A percentile compares a stretch with the other conserved stretches of the same genome.
These are phyloP conservation scores for Tylopilus sp. DNA, from an alignment of 768 basidiomycete species.

Conservation along the genomic window DNA sequence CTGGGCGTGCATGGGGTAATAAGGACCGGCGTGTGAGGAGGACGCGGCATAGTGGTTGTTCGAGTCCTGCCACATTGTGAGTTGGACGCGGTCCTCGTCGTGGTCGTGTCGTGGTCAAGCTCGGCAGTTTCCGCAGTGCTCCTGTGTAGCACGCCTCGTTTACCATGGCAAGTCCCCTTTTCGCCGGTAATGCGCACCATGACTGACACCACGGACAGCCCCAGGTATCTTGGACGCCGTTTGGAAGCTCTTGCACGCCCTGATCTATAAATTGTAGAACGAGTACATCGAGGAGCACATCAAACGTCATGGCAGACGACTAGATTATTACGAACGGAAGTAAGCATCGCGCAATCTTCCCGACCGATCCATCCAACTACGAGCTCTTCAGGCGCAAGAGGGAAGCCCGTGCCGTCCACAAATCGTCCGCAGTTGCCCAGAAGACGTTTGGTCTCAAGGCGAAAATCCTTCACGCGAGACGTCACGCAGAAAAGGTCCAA, in stretches of 20 bases:
- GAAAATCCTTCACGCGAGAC: conserved; percentile 95
- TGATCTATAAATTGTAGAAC: conserved; percentile 55
- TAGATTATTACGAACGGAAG: conserved; percentile 97
- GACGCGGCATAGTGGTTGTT: conserved; percentile 54
- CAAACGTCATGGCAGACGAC: conserved; percentile 90
- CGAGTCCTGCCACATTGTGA: conserved; percentile 75
- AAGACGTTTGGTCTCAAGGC: conserved; percentile 96
- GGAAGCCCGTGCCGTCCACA: conserved; percentile 74
- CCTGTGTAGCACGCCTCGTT: no score
- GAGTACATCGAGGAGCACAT: conserved; percentile 99
- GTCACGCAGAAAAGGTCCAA: conserved; percentile 96
- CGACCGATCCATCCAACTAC: background rate
- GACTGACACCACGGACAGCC: conserved; percentile 43
- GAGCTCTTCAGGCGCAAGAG: conserved; percentile 62
- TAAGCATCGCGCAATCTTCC: conserved; percentile 38
- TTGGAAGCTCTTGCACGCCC: background rate
- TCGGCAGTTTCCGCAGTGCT: conserved; percentile 29
- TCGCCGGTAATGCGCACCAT: background rate
- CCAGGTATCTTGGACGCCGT: conserved; percentile 45
- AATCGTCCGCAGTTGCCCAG: conserved; percentile 80
- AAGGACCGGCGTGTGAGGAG: conserved; percentile 55
- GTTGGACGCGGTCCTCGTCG: conserved; percentile 1
- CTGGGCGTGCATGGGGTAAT: conserved; percentile 47
- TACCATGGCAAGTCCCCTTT: conserved; percentile 24
- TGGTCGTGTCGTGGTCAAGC: conserved; percentile 8